phyloP scores from a whole-genome alignment of 768 basidiomycete species.

The Mycena epipterygia region DNA sequence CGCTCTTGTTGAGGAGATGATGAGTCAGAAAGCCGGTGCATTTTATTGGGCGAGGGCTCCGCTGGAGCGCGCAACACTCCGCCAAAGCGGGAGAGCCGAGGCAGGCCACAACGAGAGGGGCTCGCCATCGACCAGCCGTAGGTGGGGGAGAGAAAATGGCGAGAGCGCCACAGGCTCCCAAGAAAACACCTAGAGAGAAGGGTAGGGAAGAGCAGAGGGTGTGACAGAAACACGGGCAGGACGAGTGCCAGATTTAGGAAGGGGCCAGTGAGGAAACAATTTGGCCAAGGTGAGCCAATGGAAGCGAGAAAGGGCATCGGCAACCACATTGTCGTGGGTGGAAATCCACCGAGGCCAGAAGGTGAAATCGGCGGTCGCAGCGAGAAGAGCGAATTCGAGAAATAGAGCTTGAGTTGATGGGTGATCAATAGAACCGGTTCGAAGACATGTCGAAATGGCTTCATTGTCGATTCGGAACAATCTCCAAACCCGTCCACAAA shows the following conservation, averaged over 20 bases:
- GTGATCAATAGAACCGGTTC: slow-evolving; percentile 7
- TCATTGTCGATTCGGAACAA: slow-evolving; percentile 20
- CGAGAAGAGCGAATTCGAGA: not conserved
- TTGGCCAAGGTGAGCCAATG: not conserved
- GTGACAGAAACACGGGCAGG: not conserved
- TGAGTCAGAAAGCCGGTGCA: not conserved
- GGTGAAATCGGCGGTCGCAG: not conserved
- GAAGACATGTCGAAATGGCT: slow-evolving; percentile 5
- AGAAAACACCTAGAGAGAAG: not conserved
- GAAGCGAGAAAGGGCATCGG: slow-evolving; percentile 13
- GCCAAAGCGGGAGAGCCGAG: slow-evolving; percentile 13
- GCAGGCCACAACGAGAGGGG: slow-evolving; percentile 13
- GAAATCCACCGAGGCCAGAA: not conserved
- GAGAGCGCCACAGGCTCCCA: slow-evolving; percentile 15
- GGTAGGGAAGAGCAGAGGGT: not conserved
- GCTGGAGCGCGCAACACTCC: slow-evolving; percentile 8
- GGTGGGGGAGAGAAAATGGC: slow-evolving; percentile 4
- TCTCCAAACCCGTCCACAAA: slow-evolving; percentile 3
- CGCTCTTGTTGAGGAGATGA: not conserved
- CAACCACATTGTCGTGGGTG: not conserved
- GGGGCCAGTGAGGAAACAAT: not conserved
- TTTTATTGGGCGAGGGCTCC: not conserved
- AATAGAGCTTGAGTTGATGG: slow-evolving; percentile 18
- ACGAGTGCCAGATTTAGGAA: not conserved
- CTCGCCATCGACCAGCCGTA: slow-evolving; percentile 6